Evolutionary conservation across 2,329 filamentous ascomycete species (phyloP).

Genomic region (Neofusicoccum laricinum): DNA sequence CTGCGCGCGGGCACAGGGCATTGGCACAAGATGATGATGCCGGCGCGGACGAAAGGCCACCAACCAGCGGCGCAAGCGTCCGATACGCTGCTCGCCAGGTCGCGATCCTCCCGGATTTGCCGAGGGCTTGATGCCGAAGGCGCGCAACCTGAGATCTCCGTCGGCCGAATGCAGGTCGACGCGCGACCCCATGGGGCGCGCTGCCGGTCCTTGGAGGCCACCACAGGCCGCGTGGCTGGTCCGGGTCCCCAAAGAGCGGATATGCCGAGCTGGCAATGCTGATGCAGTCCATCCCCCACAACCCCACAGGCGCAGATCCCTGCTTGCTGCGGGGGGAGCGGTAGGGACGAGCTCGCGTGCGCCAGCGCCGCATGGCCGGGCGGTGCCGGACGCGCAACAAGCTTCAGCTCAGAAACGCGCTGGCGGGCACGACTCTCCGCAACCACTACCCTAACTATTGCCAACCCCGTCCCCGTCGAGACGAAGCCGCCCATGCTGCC

Average conservation of each 20-base stretch:
- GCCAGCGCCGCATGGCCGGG: neutral
- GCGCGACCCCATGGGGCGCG: neutral
- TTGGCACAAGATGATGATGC: neutral
- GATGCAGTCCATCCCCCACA: neutral
- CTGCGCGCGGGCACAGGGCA: neutral
- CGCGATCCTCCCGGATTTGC: neutral
- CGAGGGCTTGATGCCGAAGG: neutral
- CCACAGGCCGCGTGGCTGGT: neutral
- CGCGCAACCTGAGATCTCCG: neutral
- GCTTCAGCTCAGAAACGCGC: neutral
- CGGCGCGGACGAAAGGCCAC: neutral
- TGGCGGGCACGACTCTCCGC: neutral
- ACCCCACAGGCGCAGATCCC: slow-evolving; percentile 1
- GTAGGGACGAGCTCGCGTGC: neutral
- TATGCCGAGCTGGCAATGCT: neutral
- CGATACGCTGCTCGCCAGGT: neutral
- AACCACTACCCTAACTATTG: neutral
- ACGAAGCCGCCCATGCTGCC: slow-evolving; percentile 2
- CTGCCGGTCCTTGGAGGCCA: neutral
- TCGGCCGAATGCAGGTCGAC: neutral
- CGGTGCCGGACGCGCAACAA: neutral
- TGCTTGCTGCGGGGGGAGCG: neutral
- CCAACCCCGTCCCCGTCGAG: neutral
- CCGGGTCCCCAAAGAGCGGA: neutral
- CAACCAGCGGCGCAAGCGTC: neutral